These are phyloP conservation scores for Trametes villosa DNA, from an alignment of 768 basidiomycete species.

Conservation along the genomic window DNA sequence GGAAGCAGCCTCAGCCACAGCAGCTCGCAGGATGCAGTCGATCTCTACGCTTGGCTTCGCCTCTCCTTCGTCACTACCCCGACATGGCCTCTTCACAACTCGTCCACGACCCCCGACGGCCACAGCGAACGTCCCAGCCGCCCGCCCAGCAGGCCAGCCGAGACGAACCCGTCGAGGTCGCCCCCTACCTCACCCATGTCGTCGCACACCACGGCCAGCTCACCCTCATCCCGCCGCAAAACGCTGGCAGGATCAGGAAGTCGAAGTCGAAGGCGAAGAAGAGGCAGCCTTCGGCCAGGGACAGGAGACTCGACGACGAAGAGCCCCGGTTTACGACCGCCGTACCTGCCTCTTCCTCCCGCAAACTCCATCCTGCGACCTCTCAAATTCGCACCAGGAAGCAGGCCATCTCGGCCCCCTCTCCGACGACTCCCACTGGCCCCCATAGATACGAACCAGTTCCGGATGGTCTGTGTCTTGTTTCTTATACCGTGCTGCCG, in stretches of 20 bases:
- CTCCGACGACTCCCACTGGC: slow-evolving; percentile 3
- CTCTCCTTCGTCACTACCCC: slow-evolving; percentile 6
- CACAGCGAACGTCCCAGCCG: not conserved
- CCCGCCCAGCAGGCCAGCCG: slow-evolving; percentile 21
- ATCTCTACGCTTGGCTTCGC: not conserved
- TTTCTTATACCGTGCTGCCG: not conserved
- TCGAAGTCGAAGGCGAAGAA: slow-evolving; percentile 43
- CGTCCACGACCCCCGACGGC: not conserved
- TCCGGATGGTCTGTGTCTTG: slow-evolving; percentile 19
- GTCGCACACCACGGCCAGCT: slow-evolving; percentile 58
- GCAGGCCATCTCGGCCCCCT: slow-evolving; percentile 20
- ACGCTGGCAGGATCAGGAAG: slow-evolving; percentile 51
- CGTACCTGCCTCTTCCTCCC: slow-evolving; percentile 25
- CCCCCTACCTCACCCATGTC: slow-evolving; percentile 63
- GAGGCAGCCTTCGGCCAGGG: slow-evolving; percentile 24
- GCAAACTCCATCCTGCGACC: slow-evolving; percentile 22
- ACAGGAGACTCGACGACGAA: slow-evolving; percentile 39
- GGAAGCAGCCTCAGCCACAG: not conserved
- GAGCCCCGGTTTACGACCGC: slow-evolving; percentile 35
- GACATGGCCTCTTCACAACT: slow-evolving; percentile 27
- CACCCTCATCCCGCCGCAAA: slow-evolving; percentile 55
- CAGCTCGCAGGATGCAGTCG: not conserved
- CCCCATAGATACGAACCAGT: slow-evolving; percentile 9
- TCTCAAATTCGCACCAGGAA: slow-evolving; percentile 22
- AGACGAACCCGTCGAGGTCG: slow-evolving; percentile 35